Percentiles rank a stretch among this genome's conserved stretches.
phyloP scores from a whole-genome alignment of 345 rosid genomes.

The Carallia pectinifolia region DNA sequence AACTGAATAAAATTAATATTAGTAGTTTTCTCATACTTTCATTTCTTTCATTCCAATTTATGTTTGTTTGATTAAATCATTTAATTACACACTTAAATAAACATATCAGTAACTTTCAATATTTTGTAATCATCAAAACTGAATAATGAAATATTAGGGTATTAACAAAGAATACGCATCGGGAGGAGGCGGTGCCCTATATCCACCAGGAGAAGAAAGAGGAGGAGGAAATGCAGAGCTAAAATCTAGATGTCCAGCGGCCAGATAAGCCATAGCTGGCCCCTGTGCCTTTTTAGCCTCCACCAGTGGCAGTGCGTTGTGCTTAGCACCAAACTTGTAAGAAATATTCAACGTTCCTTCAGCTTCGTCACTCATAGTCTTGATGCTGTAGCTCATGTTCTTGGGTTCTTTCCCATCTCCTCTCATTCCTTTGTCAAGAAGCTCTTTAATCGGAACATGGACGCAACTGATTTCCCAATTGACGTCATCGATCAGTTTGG shows the following conservation, averaged over 20 bases:
- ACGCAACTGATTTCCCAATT: constrained; percentile 59
- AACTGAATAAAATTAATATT: too few relatives aligned
- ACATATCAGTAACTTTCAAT: too few relatives aligned
- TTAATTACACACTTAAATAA: too few relatives aligned
- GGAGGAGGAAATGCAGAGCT: constrained; percentile 7
- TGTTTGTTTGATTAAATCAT: too few relatives aligned
- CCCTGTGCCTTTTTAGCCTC: constrained; percentile 9
- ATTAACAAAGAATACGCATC: background rate
- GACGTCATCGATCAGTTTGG: constrained; percentile 23
- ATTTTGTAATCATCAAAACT: too few relatives aligned
- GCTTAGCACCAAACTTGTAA: constrained; percentile 41
- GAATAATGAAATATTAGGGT: too few relatives aligned
- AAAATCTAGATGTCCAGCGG: constrained; percentile 20
- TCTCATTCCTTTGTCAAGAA: constrained; percentile 20
- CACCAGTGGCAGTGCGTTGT: constrained; percentile 6
- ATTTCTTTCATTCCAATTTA: too few relatives aligned
- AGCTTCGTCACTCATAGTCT: constrained; percentile 29
- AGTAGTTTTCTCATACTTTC: too few relatives aligned
- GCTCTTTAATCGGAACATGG: constrained; percentile 52
- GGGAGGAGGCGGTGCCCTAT: constrained; percentile 6
- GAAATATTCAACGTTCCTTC: constrained; percentile 42
- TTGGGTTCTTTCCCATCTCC: background rate
- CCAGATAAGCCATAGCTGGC: constrained; percentile 35
- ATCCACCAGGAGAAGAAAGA: background rate
- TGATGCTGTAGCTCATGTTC: constrained; percentile 25